Conservation (phyloP, 192 early-diverging fungal species). For the Podila minutissima region DNA sequence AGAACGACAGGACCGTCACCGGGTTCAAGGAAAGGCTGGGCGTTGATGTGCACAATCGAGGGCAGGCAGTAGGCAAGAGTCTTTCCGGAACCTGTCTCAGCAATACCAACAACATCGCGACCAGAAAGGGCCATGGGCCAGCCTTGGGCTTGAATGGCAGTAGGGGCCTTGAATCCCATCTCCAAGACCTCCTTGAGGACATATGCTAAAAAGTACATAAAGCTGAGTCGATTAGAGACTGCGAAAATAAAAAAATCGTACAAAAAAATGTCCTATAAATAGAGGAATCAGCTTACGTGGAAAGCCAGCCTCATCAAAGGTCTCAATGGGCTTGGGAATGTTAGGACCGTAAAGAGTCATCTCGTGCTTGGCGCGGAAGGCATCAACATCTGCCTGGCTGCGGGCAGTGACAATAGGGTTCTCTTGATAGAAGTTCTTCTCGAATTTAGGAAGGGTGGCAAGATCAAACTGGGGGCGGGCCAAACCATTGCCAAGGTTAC, state of each 20-base stretch:
- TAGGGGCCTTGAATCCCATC: conserved; percentile 89
- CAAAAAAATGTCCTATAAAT: too few species aligned
- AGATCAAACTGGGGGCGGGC: conserved; percentile 75
- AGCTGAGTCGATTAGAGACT: neutral
- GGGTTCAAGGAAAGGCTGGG: conserved; percentile 89
- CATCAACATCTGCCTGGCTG: conserved; percentile 77
- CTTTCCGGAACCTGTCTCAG: conserved; percentile 92
- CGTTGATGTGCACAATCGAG: conserved; percentile 98
- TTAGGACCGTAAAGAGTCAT: conserved; percentile 87
- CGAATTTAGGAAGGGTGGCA: conserved; percentile 77
- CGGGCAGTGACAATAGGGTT: conserved; percentile 74
- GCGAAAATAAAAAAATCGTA: too few species aligned
- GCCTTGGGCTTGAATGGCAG: conserved; percentile 95
- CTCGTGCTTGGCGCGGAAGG: conserved; percentile 78
- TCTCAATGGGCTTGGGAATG: conserved; percentile 90
- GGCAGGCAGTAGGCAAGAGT: conserved; percentile 95
- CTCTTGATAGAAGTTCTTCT: conserved; percentile 99
- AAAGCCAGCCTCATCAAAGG: conserved; percentile 93
- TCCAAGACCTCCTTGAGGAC: conserved; percentile 88
- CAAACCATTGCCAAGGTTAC: conserved; percentile 67
- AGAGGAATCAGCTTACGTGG: conserved; percentile 60
- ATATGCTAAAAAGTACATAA: conserved; percentile 60
- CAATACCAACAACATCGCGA: conserved; percentile 93
- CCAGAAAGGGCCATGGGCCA: conserved; percentile 99
- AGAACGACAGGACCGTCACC: conserved; percentile 98